Base-by-base conservation (phyloP, 2,329 filamentous ascomycete species). In the Diaporthe ilicicola region DNA sequence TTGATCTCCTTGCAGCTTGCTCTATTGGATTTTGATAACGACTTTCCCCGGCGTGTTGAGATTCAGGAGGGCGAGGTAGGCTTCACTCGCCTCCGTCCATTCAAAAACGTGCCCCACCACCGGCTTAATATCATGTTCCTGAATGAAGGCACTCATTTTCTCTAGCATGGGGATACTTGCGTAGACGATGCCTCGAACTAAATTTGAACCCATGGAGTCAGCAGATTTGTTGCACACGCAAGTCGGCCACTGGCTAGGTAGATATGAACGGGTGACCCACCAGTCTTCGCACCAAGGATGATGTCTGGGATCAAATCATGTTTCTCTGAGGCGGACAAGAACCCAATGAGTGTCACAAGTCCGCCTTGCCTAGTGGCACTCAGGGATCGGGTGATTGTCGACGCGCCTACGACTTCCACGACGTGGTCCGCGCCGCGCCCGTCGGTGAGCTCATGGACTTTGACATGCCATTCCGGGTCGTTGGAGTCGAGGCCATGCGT, bases 111-210 rank as follows among this genome's bases (percentile, higher is more conserved):
- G 44, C 3, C 59, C 42, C n/a, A 64, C 10, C 6, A 37, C 44
- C 3, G 59, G 59, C 13, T 37, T 64, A n/a, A 64, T 48, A 19
- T 8, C 44, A n/a, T 64, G 44, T 19, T 37, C 37, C 29, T 64
- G 59, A 12, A 50, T 5, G 6, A 64, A 64, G n/a, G 29, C 59
- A 37, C 29, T 50, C 59, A 64, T 37, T 3, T 37, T 24, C n/a
- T 64, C 29, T 3, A 64, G 59, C 59, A 64, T 64, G 8, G 59
- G 59, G 4, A 64, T 19, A 9, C 44, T 64, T 4, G 42, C 59
- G 15, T 64, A 64, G 29, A 50, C 44, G 37, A 64, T 37, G 44
- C 59, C 59, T 24, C 59, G 59, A 27, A 64, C 59, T 64, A 12
- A 29, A 19, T 4, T 37, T 6, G n/a, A n/a, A n/a, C n/a, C 6